A percentile compares a stretch with the other conserved stretches of the same genome.
Conservation (phyloP, 306 rosid genomes). For the Lagenaria siceraria region DNA sequence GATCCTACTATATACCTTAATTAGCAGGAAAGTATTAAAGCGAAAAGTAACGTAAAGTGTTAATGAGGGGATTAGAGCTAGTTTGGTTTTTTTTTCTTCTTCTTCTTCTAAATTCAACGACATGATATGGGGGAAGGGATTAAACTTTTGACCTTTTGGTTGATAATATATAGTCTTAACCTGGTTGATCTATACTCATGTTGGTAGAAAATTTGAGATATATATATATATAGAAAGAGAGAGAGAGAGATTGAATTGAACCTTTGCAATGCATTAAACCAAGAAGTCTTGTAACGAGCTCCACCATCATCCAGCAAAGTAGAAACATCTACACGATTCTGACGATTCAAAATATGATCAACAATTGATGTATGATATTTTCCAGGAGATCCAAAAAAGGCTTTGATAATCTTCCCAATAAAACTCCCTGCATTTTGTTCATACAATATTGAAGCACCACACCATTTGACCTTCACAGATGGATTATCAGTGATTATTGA, state of each 20-base stretch:
- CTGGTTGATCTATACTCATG: too few species aligned
- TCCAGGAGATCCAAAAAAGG: not conserved
- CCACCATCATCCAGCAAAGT: slow-evolving; percentile 3
- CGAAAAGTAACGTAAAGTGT: too few species aligned
- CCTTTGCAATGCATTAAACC: slow-evolving; percentile 8
- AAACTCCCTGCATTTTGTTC: slow-evolving; percentile 1
- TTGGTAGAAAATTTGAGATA: too few species aligned
- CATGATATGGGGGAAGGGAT: too few species aligned
- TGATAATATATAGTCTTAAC: too few species aligned
- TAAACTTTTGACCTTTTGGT: too few species aligned
- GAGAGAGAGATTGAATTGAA: not conserved
- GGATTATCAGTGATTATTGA: not conserved
- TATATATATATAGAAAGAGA: too few species aligned
- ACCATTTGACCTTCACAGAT: not conserved
- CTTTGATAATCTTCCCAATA: not conserved
- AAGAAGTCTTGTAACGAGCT: not conserved
- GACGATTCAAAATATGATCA: slow-evolving; percentile 6
- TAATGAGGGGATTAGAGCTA: too few species aligned
- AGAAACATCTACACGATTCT: not conserved
- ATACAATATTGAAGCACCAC: slow-evolving; percentile 1
- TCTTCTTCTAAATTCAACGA: too few species aligned
- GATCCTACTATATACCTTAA: too few species aligned
- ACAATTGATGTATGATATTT: not conserved
- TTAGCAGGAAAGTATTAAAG: too few species aligned
- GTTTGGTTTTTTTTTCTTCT: too few species aligned